phyloP scores from a whole-genome alignment of 805 yeast genomes.

The Candida stauntonica region DNA sequence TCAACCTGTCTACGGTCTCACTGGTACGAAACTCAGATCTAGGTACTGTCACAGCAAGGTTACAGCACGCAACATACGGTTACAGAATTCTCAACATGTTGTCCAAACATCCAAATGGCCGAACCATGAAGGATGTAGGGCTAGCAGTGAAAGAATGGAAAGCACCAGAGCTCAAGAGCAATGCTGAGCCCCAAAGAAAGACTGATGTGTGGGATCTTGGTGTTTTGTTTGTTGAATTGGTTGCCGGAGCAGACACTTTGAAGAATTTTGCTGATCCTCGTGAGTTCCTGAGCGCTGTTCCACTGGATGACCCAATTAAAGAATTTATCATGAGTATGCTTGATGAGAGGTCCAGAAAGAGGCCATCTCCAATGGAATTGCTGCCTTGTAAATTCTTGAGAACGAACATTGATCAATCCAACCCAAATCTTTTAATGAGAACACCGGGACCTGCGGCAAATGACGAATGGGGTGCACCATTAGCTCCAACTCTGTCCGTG shows the following conservation, averaged over 20 bases:
- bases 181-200: constrained; percentile 58
- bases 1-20: constrained; percentile 57
- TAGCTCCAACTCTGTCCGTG: constrained; percentile 27
- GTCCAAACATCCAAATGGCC: constrained; percentile 33
- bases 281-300: constrained; percentile 49
- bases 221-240: constrained; percentile 62
- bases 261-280: constrained; percentile 55
- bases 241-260: constrained; percentile 54
- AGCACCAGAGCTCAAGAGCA: constrained; percentile 67
- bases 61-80: constrained; percentile 59
- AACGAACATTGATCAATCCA: constrained; percentile 50
- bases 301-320: constrained; percentile 51
- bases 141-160: constrained; percentile 45
- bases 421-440: constrained; percentile 22
- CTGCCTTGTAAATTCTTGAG: constrained; percentile 80
- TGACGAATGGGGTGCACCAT: constrained; percentile 17
- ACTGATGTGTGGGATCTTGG: constrained; percentile 96
- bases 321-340: constrained; percentile 68
- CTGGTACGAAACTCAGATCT: constrained; percentile 47
- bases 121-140: constrained; percentile 20
- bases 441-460: constrained; percentile 9
- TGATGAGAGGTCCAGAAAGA: constrained; percentile 56
- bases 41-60: constrained; percentile 53
- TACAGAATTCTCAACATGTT: constrained; percentile 41
- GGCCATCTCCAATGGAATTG: constrained; percentile 82